Evolutionary conservation across 2,329 filamentous ascomycete species (phyloP).

Genomic region (Aciculosporium take): DNA sequence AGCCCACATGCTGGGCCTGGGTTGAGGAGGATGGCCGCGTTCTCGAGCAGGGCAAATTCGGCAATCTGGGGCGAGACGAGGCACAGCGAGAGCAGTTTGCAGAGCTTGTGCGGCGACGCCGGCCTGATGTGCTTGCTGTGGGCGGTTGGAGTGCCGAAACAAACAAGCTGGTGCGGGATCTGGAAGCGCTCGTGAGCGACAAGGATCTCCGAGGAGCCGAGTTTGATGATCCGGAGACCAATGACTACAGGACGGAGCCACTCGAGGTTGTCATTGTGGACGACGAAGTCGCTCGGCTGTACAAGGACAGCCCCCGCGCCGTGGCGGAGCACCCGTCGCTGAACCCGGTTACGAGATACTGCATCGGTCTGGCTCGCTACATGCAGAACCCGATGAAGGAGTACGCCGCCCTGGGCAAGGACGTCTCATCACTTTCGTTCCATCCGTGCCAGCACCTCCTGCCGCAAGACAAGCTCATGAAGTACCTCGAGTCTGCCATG

Average conservation of each 20-base stretch:
- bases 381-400: constrained; percentile 94
- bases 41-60: constrained; percentile 76
- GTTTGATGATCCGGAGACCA: constrained; percentile 68
- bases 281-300: constrained; percentile 91
- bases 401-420: constrained; percentile 82
- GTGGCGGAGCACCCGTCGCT: constrained; percentile 68
- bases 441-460: constrained; percentile 82
- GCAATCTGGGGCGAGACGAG: constrained; percentile 60
- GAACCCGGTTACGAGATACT: constrained; percentile 70
- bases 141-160: constrained; percentile 83
- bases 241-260: constrained; percentile 60
- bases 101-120: constrained; percentile 63
- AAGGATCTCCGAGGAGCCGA: constrained; percentile 64
- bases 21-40: constrained; percentile 86
- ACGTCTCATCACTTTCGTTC: constrained; percentile 75
- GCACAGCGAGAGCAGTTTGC: constrained; percentile 55
- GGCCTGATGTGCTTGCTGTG: constrained; percentile 80
- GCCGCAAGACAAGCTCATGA: constrained; percentile 72
- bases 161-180: constrained; percentile 64
- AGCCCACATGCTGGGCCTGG: constrained; percentile 81
- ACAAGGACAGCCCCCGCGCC: constrained; percentile 78
- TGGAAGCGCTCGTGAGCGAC: constrained; percentile 65
- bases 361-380: constrained; percentile 76
- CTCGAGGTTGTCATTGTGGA: constrained; percentile 87
- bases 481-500: constrained; percentile 86